Evolutionary conservation across 495 filamentous ascomycete species (phyloP).

Genomic region (Penicillium paradoxum): DNA sequence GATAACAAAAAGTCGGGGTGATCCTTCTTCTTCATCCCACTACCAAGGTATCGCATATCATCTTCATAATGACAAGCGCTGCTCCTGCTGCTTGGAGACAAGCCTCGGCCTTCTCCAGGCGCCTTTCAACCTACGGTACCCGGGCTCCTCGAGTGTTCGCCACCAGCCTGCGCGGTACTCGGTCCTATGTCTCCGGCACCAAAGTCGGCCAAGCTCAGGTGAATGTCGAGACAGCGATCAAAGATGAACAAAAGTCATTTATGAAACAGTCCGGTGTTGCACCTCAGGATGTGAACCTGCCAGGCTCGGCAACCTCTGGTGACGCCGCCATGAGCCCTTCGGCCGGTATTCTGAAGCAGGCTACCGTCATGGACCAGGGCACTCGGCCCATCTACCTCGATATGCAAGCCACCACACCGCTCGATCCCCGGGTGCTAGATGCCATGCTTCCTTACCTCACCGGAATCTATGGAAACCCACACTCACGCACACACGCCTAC

Average conservation of each 20-base stretch:
- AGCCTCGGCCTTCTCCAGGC: conserved; percentile 63
- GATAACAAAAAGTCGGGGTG: conserved; percentile 10
- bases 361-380: conserved; percentile 89
- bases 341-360: conserved; percentile 86
- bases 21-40: conserved; percentile 11
- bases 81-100: conserved; percentile 70
- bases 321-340: conserved; percentile 74
- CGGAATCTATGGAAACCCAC: conserved; percentile 92
- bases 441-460: conserved; percentile 95
- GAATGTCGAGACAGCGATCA: conserved; percentile 74
- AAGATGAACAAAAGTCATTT: conserved; percentile 76
- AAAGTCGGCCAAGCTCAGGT: conserved; percentile 77
- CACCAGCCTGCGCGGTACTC: conserved; percentile 28
- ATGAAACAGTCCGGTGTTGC: conserved; percentile 63
- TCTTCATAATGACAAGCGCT: conserved; percentile 62
- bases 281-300: conserved; percentile 49
- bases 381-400: conserved; percentile 94
- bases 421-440: conserved; percentile 89
- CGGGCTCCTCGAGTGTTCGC: conserved; percentile 43
- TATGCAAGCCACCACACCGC: conserved; percentile 97
- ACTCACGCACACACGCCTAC: conserved; percentile 96
- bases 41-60: conserved; percentile 22
- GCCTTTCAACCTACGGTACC: conserved; percentile 42
- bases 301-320: conserved; percentile 53
- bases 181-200: conserved; percentile 81